Evolutionary conservation across 2,329 filamentous ascomycete species (phyloP).

Genomic region (Pseudopithomyces chartarum): DNA sequence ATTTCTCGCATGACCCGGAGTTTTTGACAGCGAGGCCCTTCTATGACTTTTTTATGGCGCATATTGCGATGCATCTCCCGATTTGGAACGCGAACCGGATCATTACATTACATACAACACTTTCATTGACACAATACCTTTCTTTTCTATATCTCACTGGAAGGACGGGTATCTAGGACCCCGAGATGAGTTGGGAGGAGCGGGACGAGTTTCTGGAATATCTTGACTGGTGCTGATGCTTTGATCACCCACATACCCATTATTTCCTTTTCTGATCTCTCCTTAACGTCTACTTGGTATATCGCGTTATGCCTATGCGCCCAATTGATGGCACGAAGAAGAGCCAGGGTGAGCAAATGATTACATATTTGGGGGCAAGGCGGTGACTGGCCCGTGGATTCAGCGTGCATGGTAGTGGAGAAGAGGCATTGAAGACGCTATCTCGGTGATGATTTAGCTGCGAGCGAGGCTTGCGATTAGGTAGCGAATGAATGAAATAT

Average conservation of each 20-base stretch:
- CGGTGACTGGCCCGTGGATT: not conserved
- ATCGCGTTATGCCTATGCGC: slow-evolving; percentile 10
- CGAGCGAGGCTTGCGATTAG: not conserved
- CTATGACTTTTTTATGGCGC: slow-evolving; percentile 45
- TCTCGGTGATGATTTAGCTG: slow-evolving; percentile 5
- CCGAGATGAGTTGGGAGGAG: slow-evolving; percentile 9
- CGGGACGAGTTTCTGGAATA: slow-evolving; percentile 29
- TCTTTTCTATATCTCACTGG: slow-evolving; percentile 17
- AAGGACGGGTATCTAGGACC: slow-evolving; percentile 33
- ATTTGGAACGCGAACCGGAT: slow-evolving; percentile 37
- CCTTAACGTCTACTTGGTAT: slow-evolving; percentile 11
- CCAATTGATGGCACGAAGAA: slow-evolving; percentile 1
- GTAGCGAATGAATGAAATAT: slow-evolving; percentile 1
- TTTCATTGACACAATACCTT: slow-evolving; percentile 24
- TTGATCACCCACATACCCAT: slow-evolving; percentile 17
- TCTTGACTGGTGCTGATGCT: slow-evolving; percentile 32
- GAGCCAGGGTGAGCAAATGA: not conserved
- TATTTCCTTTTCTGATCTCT: slow-evolving; percentile 22
- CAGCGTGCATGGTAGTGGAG: not conserved
- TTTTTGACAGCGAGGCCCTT: slow-evolving; percentile 43
- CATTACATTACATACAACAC: slow-evolving; percentile 36
- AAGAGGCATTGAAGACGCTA: not conserved
- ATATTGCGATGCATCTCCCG: slow-evolving; percentile 36
- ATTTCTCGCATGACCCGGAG: slow-evolving; percentile 44
- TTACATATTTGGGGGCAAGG: not conserved